These are phyloP conservation scores for Aspergillus quadricinctus DNA, from an alignment of 2,329 filamentous ascomycete genomes.

Conservation along the genomic window DNA sequence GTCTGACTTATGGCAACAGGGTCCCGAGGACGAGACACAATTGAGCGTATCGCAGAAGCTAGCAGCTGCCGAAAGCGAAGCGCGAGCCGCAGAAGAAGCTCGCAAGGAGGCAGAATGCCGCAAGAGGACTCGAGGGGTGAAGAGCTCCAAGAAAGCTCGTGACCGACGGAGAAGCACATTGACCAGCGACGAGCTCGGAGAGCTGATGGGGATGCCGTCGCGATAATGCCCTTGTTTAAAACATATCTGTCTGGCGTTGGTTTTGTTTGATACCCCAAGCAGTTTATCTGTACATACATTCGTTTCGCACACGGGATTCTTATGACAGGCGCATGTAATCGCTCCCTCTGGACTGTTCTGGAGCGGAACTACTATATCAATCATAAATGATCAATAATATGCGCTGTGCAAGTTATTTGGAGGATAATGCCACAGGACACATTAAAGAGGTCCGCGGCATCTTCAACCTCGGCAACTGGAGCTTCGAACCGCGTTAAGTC, in stretches of 20 bases:
- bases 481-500: not conserved
- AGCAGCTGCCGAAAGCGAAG: conserved; percentile 40
- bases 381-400: conserved; percentile 3
- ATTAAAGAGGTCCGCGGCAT: not conserved
- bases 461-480: conserved; percentile 14
- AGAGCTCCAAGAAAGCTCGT: conserved; percentile 21
- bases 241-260: not conserved
- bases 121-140: conserved; percentile 31
- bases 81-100: conserved; percentile 33
- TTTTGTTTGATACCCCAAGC: conserved; percentile 9
- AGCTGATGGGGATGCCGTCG: conserved; percentile 31
- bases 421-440: too few species aligned
- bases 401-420: not conserved
- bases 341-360: not conserved
- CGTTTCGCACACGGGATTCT: conserved; percentile 7
- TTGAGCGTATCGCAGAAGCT: conserved; percentile 42
- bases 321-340: conserved; percentile 15
- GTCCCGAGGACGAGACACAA: conserved; percentile 14
- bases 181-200: conserved; percentile 42
- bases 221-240: conserved; percentile 7
- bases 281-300: conserved; percentile 5
- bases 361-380: conserved; percentile 2
- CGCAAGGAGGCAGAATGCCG: conserved; percentile 32
- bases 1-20: conserved; percentile 9
- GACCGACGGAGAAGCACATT: conserved; percentile 41